Evolutionary conservation across 768 basidiomycete species (phyloP).

Genomic region (Sporobolomyces phaffii): DNA sequence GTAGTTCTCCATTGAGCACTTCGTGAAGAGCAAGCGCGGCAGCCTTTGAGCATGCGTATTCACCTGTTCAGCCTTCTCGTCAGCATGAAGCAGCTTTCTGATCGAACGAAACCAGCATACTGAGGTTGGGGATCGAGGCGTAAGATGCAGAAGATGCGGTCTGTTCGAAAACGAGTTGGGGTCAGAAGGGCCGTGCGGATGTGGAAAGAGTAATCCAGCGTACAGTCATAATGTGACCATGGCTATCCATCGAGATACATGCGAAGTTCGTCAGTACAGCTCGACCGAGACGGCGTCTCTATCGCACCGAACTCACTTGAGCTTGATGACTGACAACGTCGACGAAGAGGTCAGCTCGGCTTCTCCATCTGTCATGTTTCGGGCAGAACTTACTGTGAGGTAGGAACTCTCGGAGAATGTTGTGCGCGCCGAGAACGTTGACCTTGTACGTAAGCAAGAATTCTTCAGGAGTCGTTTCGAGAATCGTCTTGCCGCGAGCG

Average conservation of each 20-base stretch:
- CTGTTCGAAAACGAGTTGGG: neutral
- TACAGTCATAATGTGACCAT: constrained; percentile 34
- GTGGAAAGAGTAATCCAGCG: neutral
- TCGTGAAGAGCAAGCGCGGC: constrained; percentile 31
- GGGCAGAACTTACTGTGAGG: constrained; percentile 24
- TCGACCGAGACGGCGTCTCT: neutral
- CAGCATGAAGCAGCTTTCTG: neutral
- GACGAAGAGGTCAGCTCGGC: too few species aligned
- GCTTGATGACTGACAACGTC: constrained; percentile 26
- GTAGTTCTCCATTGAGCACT: constrained; percentile 23
- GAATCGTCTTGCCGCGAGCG: constrained; percentile 31
- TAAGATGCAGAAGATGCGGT: constrained; percentile 28
- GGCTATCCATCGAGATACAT: neutral
- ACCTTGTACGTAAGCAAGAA: constrained; percentile 33
- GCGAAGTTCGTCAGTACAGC: neutral
- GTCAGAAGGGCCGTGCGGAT: neutral
- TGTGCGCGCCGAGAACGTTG: constrained; percentile 24
- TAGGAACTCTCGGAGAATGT: constrained; percentile 33
- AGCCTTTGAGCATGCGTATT: constrained; percentile 30
- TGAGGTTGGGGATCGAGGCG: constrained; percentile 19
- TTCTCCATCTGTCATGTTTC: too few species aligned
- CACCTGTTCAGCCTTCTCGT: neutral
- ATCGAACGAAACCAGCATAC: neutral
- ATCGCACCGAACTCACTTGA: constrained; percentile 14
- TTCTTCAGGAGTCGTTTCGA: constrained; percentile 17